Conservation (phyloP, 2,329 filamentous ascomycete species). For the Venturiaceae sp. region DNA sequence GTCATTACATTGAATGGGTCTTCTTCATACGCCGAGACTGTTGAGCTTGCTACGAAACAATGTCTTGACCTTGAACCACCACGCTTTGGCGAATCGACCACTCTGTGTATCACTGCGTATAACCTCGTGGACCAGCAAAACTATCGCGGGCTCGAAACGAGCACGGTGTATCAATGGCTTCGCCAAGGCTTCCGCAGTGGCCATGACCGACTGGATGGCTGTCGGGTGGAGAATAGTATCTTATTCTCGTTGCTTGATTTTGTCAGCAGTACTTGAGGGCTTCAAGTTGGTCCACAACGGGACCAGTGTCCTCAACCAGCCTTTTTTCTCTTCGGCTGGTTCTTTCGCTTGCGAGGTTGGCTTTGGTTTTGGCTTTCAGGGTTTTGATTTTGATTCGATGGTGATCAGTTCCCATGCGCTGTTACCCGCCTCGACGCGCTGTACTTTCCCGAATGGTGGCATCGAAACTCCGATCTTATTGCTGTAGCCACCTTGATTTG, state of each 20-base stretch:
- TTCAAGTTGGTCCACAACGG: no score
- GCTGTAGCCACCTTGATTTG: slow-evolving; percentile 31
- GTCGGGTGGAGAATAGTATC: slow-evolving; percentile 19
- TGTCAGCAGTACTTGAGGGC: neutral
- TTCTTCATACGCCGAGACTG: neutral
- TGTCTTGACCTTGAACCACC: neutral
- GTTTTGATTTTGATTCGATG: neutral
- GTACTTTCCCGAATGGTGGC: no score
- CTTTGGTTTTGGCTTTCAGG: no score
- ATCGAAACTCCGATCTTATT: no score
- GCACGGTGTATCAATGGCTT: slow-evolving; percentile 15
- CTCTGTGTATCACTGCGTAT: slow-evolving; percentile 22
- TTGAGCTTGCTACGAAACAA: neutral
- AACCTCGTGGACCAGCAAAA: slow-evolving; percentile 23
- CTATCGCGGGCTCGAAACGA: slow-evolving; percentile 15
- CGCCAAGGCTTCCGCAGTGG: slow-evolving; percentile 18
- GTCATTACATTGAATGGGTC: neutral
- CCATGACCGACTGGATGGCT: slow-evolving; percentile 16
- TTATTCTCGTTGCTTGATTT: slow-evolving; percentile 13
- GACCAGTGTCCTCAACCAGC: no score
- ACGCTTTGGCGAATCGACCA: slow-evolving; percentile 18
- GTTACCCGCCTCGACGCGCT: no score
- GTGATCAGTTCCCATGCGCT: no score
- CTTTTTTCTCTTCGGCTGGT: no score
- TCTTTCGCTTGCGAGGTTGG: no score